A percentile compares a stretch with the other conserved stretches of the same genome.
Evolutionary conservation across 495 filamentous ascomycete genomes (phyloP).

Genomic region (Penicillium diatomitis): DNA sequence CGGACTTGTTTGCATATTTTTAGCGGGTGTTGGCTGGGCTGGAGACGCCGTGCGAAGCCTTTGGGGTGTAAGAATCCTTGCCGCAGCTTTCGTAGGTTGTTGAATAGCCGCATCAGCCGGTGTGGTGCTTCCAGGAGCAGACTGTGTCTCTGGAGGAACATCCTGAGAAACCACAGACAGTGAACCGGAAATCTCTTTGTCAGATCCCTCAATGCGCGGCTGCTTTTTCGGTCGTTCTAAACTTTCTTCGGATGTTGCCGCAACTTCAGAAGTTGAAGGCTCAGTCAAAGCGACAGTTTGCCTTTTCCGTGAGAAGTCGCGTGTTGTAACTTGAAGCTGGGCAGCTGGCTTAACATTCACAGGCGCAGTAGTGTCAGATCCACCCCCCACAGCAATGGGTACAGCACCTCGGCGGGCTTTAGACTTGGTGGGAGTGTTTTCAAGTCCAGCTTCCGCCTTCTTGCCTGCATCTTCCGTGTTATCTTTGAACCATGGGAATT

Average conservation of each 20-base stretch:
- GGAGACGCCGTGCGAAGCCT: no score
- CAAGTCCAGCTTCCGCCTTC: constrained; percentile 1
- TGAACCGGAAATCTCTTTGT: neutral
- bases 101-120: neutral
- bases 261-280: no score
- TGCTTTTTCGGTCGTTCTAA: neutral
- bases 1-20: neutral
- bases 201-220: neutral
- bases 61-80: no score
- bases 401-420: neutral
- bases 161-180: no score
- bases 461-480: neutral
- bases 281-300: no score
- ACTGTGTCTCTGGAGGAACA: no score
- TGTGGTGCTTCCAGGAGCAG: no score
- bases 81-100: neutral
- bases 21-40: no score
- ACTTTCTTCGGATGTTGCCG: neutral
- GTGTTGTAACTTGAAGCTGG: neutral
- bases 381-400: neutral
- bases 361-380: neutral
- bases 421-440: neutral
- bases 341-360: neutral
- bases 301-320: no score
- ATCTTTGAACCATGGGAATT: constrained; percentile 29